Conservation (phyloP, 164 flowering plant genomes). For the Stephania cephalantha region DNA sequence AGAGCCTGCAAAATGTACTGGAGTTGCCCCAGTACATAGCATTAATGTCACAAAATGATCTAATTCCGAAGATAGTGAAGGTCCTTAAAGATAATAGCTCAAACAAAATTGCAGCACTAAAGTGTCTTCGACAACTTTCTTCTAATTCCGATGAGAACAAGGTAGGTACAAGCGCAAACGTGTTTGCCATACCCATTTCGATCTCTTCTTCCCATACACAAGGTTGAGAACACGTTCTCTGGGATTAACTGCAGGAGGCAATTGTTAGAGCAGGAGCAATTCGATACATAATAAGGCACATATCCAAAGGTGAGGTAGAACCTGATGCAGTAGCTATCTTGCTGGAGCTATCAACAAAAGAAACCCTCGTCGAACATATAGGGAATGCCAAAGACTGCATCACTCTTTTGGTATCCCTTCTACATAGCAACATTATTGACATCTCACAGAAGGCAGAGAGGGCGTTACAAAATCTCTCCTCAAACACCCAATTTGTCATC, state of each 20-base stretch:
- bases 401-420: slow-evolving; percentile 20
- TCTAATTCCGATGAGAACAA: slow-evolving; percentile 16
- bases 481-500: slow-evolving; percentile 10
- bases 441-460: slow-evolving; percentile 7
- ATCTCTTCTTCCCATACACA: neutral
- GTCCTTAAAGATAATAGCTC: slow-evolving; percentile 5
- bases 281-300: slow-evolving; percentile 13
- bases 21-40: slow-evolving; percentile 13
- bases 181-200: neutral
- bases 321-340: slow-evolving; percentile 16
- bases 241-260: slow-evolving; percentile 14
- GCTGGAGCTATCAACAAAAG: slow-evolving; percentile 14
- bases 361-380: slow-evolving; percentile 12
- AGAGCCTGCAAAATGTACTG: slow-evolving; percentile 18
- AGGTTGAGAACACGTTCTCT: neutral
- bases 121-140: slow-evolving; percentile 23
- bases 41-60: slow-evolving; percentile 13
- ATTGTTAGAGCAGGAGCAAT: slow-evolving; percentile 19
- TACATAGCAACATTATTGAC: slow-evolving; percentile 11
- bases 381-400: slow-evolving; percentile 20
- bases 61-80: slow-evolving; percentile 18
- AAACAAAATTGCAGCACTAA: slow-evolving; percentile 22
- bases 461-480: slow-evolving; percentile 15
- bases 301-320: slow-evolving; percentile 16
- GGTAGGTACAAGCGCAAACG: slow-evolving; percentile 12